phyloP scores from a whole-genome alignment of 768 basidiomycete species.

The Termitomyces titanicus region DNA sequence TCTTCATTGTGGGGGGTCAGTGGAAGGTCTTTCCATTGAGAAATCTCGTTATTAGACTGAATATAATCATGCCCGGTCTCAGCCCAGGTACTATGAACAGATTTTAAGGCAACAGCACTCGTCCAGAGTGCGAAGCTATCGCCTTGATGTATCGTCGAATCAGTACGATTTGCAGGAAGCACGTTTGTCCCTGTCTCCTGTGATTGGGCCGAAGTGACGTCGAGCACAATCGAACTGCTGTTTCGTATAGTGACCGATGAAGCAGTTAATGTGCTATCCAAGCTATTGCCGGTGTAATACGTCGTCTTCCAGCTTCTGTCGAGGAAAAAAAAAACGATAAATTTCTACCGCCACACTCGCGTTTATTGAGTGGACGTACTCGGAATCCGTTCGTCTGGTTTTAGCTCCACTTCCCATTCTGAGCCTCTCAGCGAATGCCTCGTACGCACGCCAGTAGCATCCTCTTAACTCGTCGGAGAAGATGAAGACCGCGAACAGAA shows the following conservation, averaged over 20 bases:
- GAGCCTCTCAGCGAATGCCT: not conserved
- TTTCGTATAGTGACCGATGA: not conserved
- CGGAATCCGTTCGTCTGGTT: not conserved
- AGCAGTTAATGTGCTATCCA: not conserved
- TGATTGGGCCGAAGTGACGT: not conserved
- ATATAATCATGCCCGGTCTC: not conserved
- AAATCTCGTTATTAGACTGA: not conserved
- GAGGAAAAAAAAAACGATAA: not conserved
- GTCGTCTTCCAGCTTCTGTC: not conserved
- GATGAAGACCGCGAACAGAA: conserved; percentile 59
- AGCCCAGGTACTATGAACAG: not conserved
- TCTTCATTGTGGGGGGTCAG: not conserved
- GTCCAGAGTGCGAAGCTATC: not conserved
- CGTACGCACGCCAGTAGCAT: conserved; percentile 28
- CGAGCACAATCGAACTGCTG: not conserved
- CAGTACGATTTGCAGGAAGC: not conserved
- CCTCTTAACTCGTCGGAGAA: conserved; percentile 48
- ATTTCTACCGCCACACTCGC: not conserved
- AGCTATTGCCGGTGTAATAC: not conserved
- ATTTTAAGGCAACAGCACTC: not conserved
- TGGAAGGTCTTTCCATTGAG: conserved; percentile 5
- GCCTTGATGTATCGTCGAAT: not conserved
- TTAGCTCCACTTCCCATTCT: not conserved
- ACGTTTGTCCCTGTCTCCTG: not conserved
- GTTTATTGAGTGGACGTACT: not conserved